Evolutionary conservation across 805 yeast species (phyloP).

Genomic region (Candida rishiriensis): DNA sequence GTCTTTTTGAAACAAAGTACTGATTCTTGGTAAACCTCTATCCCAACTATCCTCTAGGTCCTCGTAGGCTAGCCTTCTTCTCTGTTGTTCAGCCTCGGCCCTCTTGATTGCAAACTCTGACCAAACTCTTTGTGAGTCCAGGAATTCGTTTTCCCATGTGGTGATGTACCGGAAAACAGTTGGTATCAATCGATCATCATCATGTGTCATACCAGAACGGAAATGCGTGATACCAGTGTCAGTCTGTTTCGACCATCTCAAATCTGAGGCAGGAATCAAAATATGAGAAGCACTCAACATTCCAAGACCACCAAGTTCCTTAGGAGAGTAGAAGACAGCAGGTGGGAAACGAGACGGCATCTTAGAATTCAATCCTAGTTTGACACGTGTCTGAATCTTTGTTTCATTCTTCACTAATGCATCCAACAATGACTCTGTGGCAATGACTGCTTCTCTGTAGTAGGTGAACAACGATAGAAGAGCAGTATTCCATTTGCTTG

Average conservation of each 20-base stretch:
- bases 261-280: slow-evolving; percentile 87
- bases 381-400: slow-evolving; percentile 87
- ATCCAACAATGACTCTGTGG: slow-evolving; percentile 76
- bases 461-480: slow-evolving; percentile 81
- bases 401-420: slow-evolving; percentile 87
- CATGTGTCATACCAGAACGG: slow-evolving; percentile 86
- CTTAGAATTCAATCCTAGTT: slow-evolving; percentile 91
- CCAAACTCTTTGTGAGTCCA: slow-evolving; percentile 96
- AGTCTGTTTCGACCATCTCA: slow-evolving; percentile 88
- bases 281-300: slow-evolving; percentile 97
- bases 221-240: slow-evolving; percentile 94
- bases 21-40: slow-evolving; percentile 92
- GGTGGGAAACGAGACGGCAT: slow-evolving; percentile 99
- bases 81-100: slow-evolving; percentile 79
- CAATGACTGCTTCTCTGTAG: slow-evolving; percentile 86
- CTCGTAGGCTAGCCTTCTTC: slow-evolving; percentile 83
- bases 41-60: slow-evolving; percentile 96
- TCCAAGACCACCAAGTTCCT: slow-evolving; percentile 95
- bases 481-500: slow-evolving; percentile 95
- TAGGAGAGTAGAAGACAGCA: slow-evolving; percentile 96
- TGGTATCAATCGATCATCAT: slow-evolving; percentile 79
- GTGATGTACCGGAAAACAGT: slow-evolving; percentile 90
- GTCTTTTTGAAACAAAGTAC: slow-evolving; percentile 92
- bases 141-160: slow-evolving; percentile 94
- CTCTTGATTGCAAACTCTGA: slow-evolving; percentile 91